Evolutionary conservation across 164 flowering plant genomes (phyloP).

Genomic region (Pachysandra terminalis): DNA sequence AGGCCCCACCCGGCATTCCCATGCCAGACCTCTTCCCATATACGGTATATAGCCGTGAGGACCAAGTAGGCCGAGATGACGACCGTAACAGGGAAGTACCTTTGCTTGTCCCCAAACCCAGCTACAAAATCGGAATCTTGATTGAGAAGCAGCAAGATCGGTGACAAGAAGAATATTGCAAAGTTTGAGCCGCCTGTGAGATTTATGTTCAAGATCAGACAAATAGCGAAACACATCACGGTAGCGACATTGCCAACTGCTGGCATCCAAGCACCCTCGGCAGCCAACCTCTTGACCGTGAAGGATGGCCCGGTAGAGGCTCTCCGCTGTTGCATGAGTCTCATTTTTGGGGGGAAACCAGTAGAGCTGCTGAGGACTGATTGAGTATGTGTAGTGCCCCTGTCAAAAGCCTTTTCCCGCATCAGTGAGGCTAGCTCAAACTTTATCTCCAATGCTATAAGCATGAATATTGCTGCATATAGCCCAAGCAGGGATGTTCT

Average conservation of each 20-base stretch:
- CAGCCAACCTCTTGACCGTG: constrained; percentile 81
- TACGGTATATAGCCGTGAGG: constrained; percentile 65
- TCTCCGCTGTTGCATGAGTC: constrained; percentile 83
- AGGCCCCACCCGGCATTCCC: constrained; percentile 88
- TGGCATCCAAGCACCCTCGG: constrained; percentile 99
- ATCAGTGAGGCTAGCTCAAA: constrained; percentile 83
- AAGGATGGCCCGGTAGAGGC: constrained; percentile 62
- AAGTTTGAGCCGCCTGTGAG: constrained; percentile 93
- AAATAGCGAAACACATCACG: constrained; percentile 84
- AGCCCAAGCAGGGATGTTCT: constrained; percentile 93
- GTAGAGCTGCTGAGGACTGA: constrained; percentile 43
- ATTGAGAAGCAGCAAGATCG: constrained; percentile 83
- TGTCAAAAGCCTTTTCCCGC: constrained; percentile 63
- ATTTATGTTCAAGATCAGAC: constrained; percentile 73
- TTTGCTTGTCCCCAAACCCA: constrained; percentile 90
- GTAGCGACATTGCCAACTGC: constrained; percentile 97
- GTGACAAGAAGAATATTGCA: constrained; percentile 89
- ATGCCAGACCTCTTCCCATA: constrained; percentile 92
- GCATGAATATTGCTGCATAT: constrained; percentile 95
- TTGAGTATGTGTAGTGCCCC: constrained; percentile 43
- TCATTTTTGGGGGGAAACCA: constrained; percentile 54
- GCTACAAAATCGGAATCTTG: constrained; percentile 94
- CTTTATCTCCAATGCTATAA: constrained; percentile 86
- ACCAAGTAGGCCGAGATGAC: constrained; percentile 74
- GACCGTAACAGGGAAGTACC: constrained; percentile 85